These are phyloP conservation scores for Albifimbria verrucaria DNA, from an alignment of 2,329 filamentous ascomycete genomes.

Conservation along the genomic window DNA sequence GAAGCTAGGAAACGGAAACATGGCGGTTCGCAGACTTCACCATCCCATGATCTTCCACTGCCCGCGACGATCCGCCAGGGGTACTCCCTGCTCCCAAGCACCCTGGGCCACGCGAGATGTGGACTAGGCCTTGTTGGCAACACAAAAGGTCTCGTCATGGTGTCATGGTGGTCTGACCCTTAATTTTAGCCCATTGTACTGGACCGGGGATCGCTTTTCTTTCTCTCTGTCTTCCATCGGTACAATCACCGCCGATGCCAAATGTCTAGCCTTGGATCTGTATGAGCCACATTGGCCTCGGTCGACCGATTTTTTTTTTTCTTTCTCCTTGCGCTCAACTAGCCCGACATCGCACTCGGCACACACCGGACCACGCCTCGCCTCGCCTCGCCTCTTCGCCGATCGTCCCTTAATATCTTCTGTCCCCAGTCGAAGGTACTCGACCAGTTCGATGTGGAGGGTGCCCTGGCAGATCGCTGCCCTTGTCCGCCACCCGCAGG, in stretches of 20 bases:
- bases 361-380: too few species aligned
- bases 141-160: conserved; percentile 18
- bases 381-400: too few species aligned
- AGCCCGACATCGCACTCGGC: too few species aligned
- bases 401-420: too few species aligned
- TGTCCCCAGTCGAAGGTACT: background rate
- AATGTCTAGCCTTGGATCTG: too few species aligned
- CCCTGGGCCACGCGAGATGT: conserved; percentile 26
- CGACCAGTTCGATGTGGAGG: background rate
- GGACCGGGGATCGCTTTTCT: background rate
- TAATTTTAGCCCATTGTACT: conserved; percentile 16
- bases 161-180: conserved; percentile 18
- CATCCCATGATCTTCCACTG: conserved; percentile 21
- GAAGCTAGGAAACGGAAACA: conserved; percentile 1
- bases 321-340: too few species aligned
- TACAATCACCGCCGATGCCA: too few species aligned
- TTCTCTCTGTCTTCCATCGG: background rate
- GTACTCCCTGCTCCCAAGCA: conserved; percentile 16
- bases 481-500: background rate
- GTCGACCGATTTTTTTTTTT: too few species aligned
- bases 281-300: too few species aligned
- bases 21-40: background rate
- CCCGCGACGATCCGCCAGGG: conserved; percentile 25
- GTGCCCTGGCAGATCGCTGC: background rate
- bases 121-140: conserved; percentile 15